These are phyloP conservation scores for Talaromyces piceae DNA, from an alignment of 2,329 filamentous ascomycete genomes.

Conservation along the genomic window DNA sequence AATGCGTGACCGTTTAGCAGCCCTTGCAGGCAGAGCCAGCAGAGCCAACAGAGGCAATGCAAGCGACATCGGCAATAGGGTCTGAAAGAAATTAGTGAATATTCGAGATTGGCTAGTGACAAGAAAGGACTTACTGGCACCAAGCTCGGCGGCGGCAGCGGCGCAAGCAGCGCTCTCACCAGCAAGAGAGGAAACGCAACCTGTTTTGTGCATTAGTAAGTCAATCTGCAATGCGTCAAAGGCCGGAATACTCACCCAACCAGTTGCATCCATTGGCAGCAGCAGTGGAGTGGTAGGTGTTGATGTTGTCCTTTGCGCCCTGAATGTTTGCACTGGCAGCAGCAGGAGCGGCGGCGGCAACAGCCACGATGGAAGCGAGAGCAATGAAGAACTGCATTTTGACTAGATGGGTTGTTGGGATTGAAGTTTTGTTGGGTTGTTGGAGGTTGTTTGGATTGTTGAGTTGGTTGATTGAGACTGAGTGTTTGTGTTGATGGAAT, in stretches of 20 bases:
- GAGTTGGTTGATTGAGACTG: no score
- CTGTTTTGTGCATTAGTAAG: not conserved
- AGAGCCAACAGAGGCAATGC: slow-evolving; percentile 1
- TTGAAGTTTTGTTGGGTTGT: not conserved
- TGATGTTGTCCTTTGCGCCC: not conserved
- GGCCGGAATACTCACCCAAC: not conserved
- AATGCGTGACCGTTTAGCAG: no score
- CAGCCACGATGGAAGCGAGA: not conserved
- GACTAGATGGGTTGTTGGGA: not conserved
- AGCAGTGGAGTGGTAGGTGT: not conserved
- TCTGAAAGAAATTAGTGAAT: not conserved
- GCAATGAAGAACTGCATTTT: slow-evolving; percentile 2
- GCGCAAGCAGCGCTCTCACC: not conserved
- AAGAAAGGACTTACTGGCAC: not conserved
- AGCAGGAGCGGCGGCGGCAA: not conserved
- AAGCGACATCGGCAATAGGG: slow-evolving; percentile 1
- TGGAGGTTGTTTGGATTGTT: no score
- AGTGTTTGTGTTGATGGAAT: no score
- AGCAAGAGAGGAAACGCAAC: not conserved
- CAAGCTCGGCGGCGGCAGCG: not conserved
- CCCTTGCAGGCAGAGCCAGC: not conserved
- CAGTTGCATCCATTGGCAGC: slow-evolving; percentile 1
- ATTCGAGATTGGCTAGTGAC: not conserved
- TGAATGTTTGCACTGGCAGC: not conserved
- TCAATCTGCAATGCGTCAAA: no score